These are phyloP conservation scores for Solanum hybrid DNA, from an alignment of 305 asterid genomes.

Conservation along the genomic window DNA sequence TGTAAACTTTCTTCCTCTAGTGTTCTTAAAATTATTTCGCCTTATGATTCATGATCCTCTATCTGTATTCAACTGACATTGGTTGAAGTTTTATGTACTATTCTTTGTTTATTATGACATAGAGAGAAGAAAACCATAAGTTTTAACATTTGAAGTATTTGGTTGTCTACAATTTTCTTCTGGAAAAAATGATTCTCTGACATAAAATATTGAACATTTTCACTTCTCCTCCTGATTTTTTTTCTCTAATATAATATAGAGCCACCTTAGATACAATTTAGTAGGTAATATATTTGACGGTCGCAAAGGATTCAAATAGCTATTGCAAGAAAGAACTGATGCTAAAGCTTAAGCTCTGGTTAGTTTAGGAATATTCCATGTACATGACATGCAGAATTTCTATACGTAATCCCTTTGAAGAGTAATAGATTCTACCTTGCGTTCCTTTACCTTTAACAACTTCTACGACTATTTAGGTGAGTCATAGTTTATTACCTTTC, in stretches of 20 bases:
- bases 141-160: neutral
- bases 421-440: neutral
- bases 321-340: neutral
- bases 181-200: neutral
- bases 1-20: neutral
- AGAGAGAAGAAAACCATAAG: neutral
- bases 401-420: neutral
- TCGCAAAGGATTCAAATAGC: neutral
- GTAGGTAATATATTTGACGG: neutral
- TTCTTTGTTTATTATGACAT: neutral
- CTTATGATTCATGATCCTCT: neutral
- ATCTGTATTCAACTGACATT: neutral
- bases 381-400: neutral
- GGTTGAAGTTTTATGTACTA: neutral
- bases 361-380: neutral
- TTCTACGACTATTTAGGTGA: neutral
- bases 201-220: neutral
- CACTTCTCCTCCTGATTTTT: neutral
- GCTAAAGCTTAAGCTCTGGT: neutral
- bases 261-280: neutral
- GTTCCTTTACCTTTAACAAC: neutral
- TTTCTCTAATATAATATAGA: neutral
- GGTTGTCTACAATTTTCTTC: neutral
- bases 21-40: neutral
- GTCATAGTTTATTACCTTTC: neutral